Base-by-base conservation (phyloP, 108 stramenopile genomes). In the Nannochloropsis gaditana region DNA sequence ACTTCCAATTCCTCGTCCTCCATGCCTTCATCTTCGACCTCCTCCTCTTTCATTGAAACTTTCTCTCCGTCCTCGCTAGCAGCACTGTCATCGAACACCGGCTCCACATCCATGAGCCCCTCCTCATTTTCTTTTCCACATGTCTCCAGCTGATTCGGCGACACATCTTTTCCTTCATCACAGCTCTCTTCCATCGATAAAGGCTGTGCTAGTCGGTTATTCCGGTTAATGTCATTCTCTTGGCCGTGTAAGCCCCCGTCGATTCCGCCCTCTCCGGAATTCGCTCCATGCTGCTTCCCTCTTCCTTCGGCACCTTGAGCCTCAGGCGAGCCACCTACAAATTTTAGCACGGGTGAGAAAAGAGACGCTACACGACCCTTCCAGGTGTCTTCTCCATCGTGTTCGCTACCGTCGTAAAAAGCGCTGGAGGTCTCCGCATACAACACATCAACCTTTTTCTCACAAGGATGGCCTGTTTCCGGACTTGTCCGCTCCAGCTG, bases 1-100 rank as follows among this genome's bases (percentile, higher is more conserved):
- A 73, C 59, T 15, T 92, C 93, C 5, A 93, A 90, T 10, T 93
- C 93, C 44, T 91, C 91, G 15, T 93, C 93, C 43, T 89, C 87
- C 80, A 8, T 21, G 42, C 45, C 85, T 11, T 44, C 87, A 41
- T 6, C 43, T 44, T 81, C 41, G 44, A 21, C 79, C 84, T 42
- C 88, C 8, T 80, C 88, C 17, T 31, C 88, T 43, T 80, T 21
- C 11, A 43, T 31, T 8, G 73, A 42, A 17, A 21, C 86, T 41
- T 43, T 41, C 44, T 86, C 73, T 41, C 6, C 83, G 9, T 84
- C 86, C 9, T 43, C 80, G 10, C n/a, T 82, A 80, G 44, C n/a
- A 9, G 44, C 43, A 43, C 50, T 21, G 15, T 43, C 21, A 44
- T 82, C 82, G 43, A 82, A 21, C 44, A 5, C 21, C 82, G 43